phyloP scores from a whole-genome alignment of 2,329 filamentous ascomycete species.

The Aspergillus tamarii region DNA sequence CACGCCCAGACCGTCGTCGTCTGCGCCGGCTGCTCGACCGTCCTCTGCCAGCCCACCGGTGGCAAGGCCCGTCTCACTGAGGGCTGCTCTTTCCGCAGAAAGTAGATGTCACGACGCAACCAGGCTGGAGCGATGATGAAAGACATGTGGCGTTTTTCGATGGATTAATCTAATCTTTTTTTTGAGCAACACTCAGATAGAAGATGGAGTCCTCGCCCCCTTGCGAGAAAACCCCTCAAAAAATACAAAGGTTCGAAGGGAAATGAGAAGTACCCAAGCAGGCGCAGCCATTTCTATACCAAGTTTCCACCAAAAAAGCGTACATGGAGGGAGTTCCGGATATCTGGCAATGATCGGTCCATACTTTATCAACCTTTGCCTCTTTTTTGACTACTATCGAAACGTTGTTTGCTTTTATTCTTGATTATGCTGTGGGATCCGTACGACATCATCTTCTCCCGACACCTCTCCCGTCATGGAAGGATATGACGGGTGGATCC shows the following conservation, averaged over 20 bases:
- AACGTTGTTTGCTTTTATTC: constrained; percentile 36
- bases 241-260: constrained; percentile 59
- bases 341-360: constrained; percentile 70
- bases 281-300: constrained; percentile 27
- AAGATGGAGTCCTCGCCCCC: constrained; percentile 51
- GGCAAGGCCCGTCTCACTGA: constrained; percentile 98
- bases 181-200: constrained; percentile 46
- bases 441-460: constrained; percentile 31
- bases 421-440: constrained; percentile 34
- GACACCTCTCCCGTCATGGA: constrained; percentile 13
- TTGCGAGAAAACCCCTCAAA: constrained; percentile 55
- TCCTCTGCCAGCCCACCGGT: constrained; percentile 99
- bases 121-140: constrained; percentile 35
- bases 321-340: constrained; percentile 72
- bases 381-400: constrained; percentile 45
- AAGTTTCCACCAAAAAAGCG: constrained; percentile 47
- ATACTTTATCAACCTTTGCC: constrained; percentile 40
- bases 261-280: constrained; percentile 58
- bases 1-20: constrained; percentile 99
- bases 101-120: constrained; percentile 65
- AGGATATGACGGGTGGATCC: constrained; percentile 13
- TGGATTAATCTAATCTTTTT: constrained; percentile 31
- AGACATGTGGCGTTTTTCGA: constrained; percentile 42
- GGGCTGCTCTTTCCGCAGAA: constrained; percentile 99
- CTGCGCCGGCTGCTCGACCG: constrained; percentile 99